Conservation (phyloP, 108 stramenopile genomes). For the Cyclotella cryptica region DNA sequence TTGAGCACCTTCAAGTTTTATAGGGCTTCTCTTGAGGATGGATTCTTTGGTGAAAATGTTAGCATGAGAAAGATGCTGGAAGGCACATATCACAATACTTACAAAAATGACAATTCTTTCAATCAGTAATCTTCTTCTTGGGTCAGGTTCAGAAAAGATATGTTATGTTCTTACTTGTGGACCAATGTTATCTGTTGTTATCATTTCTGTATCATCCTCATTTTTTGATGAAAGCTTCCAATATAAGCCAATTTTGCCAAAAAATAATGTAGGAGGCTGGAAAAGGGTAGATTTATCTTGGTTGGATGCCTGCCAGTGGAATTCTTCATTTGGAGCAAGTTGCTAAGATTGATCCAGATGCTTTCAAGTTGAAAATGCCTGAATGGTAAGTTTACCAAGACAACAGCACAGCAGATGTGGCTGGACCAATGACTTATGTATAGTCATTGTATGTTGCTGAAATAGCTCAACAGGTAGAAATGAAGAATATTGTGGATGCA, state of each 20-base stretch:
- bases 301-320: constrained; percentile 56
- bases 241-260: not conserved
- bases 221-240: not conserved
- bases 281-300: constrained; percentile 58
- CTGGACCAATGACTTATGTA: constrained; percentile 82
- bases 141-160: constrained; percentile 14
- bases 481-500: constrained; percentile 80
- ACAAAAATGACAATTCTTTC: constrained; percentile 76
- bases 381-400: constrained; percentile 55
- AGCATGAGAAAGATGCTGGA: constrained; percentile 72
- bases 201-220: not conserved
- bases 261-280: constrained; percentile 44
- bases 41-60: constrained; percentile 68
- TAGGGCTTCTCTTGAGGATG: constrained; percentile 14
- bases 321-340: constrained; percentile 48
- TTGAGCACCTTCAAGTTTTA: constrained; percentile 33
- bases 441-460: constrained; percentile 63
- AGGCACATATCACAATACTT: constrained; percentile 72
- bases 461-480: constrained; percentile 62
- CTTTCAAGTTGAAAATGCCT: constrained; percentile 58
- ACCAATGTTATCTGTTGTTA: constrained; percentile 39
- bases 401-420: constrained; percentile 31
- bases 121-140: constrained; percentile 40
- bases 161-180: constrained; percentile 54
- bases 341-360: constrained; percentile 61